These are phyloP conservation scores for Pseudozyma pruni DNA, from an alignment of 1,284 basidiomycete species.

Conservation along the genomic window DNA sequence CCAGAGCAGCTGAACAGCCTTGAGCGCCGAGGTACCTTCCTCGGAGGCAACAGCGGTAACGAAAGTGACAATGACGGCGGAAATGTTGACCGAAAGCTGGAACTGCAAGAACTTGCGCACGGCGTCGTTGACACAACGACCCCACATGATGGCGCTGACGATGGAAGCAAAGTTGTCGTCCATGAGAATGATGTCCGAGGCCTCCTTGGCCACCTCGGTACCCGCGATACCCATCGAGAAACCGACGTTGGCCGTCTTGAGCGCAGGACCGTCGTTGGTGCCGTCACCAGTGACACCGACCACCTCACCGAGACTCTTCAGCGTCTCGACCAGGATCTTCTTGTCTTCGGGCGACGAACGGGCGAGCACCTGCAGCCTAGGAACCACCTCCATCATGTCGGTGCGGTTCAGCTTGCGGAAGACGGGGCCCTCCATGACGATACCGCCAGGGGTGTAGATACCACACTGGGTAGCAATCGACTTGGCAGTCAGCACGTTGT, in stretches of 20 bases:
- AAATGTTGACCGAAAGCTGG: slow-evolving; percentile 95
- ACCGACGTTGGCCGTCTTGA: slow-evolving; percentile 76
- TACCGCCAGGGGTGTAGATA: slow-evolving; percentile 88
- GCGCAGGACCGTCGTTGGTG: slow-evolving; percentile 95
- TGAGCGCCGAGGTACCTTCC: slow-evolving; percentile 83
- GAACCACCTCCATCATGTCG: slow-evolving; percentile 72
- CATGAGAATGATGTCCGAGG: slow-evolving; percentile 98
- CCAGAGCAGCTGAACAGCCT: slow-evolving; percentile 96
- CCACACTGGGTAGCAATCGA: slow-evolving; percentile 96
- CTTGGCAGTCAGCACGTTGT: slow-evolving; percentile 86
- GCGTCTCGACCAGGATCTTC: slow-evolving; percentile 87
- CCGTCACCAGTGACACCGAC: slow-evolving; percentile 98
- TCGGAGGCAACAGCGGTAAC: slow-evolving; percentile 85
- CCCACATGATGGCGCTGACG: slow-evolving; percentile 98
- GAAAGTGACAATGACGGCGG: slow-evolving; percentile 93
- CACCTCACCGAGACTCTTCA: slow-evolving; percentile 88
- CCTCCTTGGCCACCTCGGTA: slow-evolving; percentile 98
- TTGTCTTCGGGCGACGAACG: slow-evolving; percentile 99
- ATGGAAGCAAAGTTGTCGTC: slow-evolving; percentile 91
- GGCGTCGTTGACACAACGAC: slow-evolving; percentile 95
- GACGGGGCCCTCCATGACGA: slow-evolving; percentile 94
- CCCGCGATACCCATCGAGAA: slow-evolving; percentile 92
- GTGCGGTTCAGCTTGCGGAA: slow-evolving; percentile 72
- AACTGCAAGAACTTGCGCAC: slow-evolving; percentile 98
- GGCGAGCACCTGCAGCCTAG: slow-evolving; percentile 76